phyloP scores from a whole-genome alignment of 495 filamentous ascomycete species.

The Xylaria scruposa region DNA sequence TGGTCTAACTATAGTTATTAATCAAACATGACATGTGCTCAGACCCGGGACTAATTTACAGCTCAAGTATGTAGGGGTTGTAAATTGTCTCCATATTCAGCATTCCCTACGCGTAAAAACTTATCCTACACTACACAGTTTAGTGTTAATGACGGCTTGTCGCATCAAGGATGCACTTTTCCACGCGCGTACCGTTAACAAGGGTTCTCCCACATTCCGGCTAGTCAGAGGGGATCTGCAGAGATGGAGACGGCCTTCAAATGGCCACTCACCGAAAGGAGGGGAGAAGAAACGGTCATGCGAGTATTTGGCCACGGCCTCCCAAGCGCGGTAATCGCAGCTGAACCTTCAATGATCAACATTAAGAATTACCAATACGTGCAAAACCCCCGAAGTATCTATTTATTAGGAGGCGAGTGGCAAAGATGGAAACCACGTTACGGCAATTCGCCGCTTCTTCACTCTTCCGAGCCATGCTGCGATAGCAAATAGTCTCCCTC shows the following conservation, averaged over 20 bases:
- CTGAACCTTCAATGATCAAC: constrained; percentile 10
- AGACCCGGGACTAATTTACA: background rate
- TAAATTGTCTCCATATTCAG: background rate
- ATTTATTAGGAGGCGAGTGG: constrained; percentile 10
- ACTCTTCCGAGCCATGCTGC: background rate
- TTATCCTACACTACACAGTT: background rate
- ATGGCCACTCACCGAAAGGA: constrained; percentile 23
- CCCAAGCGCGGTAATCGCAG: background rate
- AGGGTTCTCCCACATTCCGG: constrained; percentile 23
- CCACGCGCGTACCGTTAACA: constrained; percentile 3
- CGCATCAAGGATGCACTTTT: constrained; percentile 18
- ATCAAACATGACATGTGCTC: constrained; percentile 8
- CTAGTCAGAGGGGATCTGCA: constrained; percentile 24
- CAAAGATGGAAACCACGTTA: constrained; percentile 18
- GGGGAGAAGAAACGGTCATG: background rate
- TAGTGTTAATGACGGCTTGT: constrained; percentile 2
- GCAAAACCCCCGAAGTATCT: background rate
- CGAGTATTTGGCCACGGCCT: background rate
- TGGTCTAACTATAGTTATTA: too few relatives aligned
- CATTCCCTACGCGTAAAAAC: background rate
- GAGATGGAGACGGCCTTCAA: constrained; percentile 1
- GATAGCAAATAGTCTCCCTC: background rate
- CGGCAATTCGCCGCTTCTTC: constrained; percentile 20
- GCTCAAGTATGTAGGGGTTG: background rate
- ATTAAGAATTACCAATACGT: constrained; percentile 6